A percentile compares a stretch with the other conserved stretches of the same genome.
Evolutionary conservation across 2,329 filamentous ascomycete species (phyloP).

Genomic region (Pseudogymnoascus sp.): DNA sequence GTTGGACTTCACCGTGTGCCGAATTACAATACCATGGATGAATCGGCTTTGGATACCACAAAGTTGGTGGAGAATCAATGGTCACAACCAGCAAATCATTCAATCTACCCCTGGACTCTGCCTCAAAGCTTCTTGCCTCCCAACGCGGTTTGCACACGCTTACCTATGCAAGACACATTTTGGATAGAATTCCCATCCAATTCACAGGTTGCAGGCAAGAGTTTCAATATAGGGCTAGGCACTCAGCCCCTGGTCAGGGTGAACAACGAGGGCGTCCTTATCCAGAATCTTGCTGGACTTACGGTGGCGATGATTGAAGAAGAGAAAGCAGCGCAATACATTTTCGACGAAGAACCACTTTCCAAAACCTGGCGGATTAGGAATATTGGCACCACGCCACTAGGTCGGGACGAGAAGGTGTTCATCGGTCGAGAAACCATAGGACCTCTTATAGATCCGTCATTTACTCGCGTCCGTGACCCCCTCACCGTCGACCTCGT

Average conservation of each 20-base stretch:
- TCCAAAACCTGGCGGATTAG: slow-evolving; percentile 60
- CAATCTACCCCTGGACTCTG: slow-evolving; percentile 88
- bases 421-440: slow-evolving; percentile 70
- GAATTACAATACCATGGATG: slow-evolving; percentile 43
- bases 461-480: slow-evolving; percentile 74
- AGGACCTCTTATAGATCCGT: slow-evolving; percentile 69
- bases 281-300: slow-evolving; percentile 48
- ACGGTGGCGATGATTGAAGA: slow-evolving; percentile 62
- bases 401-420: slow-evolving; percentile 83
- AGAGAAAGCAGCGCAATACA: slow-evolving; percentile 31
- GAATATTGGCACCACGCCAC: slow-evolving; percentile 68
- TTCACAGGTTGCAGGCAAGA: slow-evolving; percentile 23
- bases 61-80: slow-evolving; percentile 32
- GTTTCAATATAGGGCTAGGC: slow-evolving; percentile 40
- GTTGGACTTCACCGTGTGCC: slow-evolving; percentile 74
- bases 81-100: slow-evolving; percentile 58
- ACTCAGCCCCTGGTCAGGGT: slow-evolving; percentile 41
- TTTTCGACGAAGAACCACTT: slow-evolving; percentile 27
- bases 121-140: slow-evolving; percentile 64
- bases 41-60: slow-evolving; percentile 43
- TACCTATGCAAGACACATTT: slow-evolving; percentile 63
- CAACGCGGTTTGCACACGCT: slow-evolving; percentile 68
- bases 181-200: slow-evolving; percentile 53
- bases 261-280: slow-evolving; percentile 38
- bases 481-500: slow-evolving; percentile 65